Percentiles rank a stretch among this genome's conserved stretches.
Conservation (phyloP, 768 basidiomycete species). For the Lactarius sp. region DNA sequence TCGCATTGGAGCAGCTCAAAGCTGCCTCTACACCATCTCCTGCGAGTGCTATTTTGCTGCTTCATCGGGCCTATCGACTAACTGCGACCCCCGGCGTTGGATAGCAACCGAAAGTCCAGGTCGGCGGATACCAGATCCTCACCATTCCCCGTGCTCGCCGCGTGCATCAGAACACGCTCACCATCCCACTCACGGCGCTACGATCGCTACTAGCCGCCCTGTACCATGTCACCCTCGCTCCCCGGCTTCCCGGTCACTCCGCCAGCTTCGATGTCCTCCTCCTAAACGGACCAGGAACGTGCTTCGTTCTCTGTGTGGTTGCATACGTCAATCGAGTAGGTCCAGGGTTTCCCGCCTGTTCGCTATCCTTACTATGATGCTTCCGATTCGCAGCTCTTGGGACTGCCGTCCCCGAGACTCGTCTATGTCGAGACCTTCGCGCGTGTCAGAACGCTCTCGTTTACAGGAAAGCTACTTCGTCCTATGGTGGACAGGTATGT, state of each 20-base stretch:
- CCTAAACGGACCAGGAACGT: slow-evolving; percentile 94
- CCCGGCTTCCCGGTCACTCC: slow-evolving; percentile 29
- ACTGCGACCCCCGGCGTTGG: neutral
- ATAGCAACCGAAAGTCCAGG: slow-evolving; percentile 5
- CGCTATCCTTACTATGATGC: slow-evolving; percentile 1
- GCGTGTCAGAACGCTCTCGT: slow-evolving; percentile 71
- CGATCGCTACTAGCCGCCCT: slow-evolving; percentile 58
- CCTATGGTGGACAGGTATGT: slow-evolving; percentile 74
- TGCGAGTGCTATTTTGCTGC: slow-evolving; percentile 23
- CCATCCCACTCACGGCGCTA: slow-evolving; percentile 61
- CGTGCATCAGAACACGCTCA: slow-evolving; percentile 76
- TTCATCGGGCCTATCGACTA: neutral
- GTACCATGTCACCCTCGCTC: slow-evolving; percentile 53
- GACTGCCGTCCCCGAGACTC: slow-evolving; percentile 60
- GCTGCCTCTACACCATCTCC: slow-evolving; percentile 21
- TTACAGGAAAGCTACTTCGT: slow-evolving; percentile 78
- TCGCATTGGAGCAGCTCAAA: slow-evolving; percentile 52
- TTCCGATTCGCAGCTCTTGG: slow-evolving; percentile 54
- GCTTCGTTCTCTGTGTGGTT: slow-evolving; percentile 69
- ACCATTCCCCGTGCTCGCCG: slow-evolving; percentile 81
- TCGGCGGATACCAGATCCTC: slow-evolving; percentile 45
- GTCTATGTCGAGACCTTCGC: slow-evolving; percentile 96
- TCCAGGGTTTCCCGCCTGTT: slow-evolving; percentile 16
- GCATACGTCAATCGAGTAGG: slow-evolving; percentile 68
- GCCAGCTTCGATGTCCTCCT: slow-evolving; percentile 71